A percentile compares a stretch with the other conserved stretches of the same genome.
These are phyloP conservation scores for Sicyos edulis DNA, from an alignment of 306 rosid genomes.

Conservation along the genomic window DNA sequence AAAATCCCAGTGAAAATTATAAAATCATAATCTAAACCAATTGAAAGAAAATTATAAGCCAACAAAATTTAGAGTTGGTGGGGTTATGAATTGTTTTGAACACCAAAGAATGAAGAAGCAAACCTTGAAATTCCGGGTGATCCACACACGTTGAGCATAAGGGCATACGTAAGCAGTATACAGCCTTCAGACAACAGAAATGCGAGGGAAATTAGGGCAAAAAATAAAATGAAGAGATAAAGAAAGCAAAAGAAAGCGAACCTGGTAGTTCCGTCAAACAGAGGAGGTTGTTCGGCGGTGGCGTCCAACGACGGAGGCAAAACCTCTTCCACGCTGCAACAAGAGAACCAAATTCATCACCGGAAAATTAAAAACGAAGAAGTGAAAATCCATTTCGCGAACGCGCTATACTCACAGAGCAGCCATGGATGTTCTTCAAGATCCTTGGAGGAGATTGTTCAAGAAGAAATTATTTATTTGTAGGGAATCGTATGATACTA, in stretches of 20 bases:
- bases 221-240: background rate
- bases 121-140: slow-evolving; percentile 75
- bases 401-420: background rate
- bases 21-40: too few relatives aligned
- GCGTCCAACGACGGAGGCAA: slow-evolving; percentile 48
- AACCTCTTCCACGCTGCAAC: slow-evolving; percentile 25
- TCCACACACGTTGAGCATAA: slow-evolving; percentile 82
- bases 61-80: too few relatives aligned
- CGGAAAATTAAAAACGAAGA: background rate
- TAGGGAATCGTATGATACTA: background rate
- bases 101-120: background rate
- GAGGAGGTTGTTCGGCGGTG: slow-evolving; percentile 54
- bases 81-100: too few relatives aligned
- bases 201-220: too few relatives aligned
- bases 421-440: background rate
- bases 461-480: background rate
- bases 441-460: background rate
- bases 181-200: slow-evolving; percentile 36
- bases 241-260: background rate
- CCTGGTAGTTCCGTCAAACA: slow-evolving; percentile 89
- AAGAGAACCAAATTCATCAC: background rate
- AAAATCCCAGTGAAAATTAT: too few relatives aligned
- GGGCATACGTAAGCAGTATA: slow-evolving; percentile 53
- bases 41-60: too few relatives aligned
- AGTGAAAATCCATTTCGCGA: background rate